phyloP scores from a whole-genome alignment of 2,329 filamentous ascomycete species.

The Pseudogymnoascus destructans region DNA sequence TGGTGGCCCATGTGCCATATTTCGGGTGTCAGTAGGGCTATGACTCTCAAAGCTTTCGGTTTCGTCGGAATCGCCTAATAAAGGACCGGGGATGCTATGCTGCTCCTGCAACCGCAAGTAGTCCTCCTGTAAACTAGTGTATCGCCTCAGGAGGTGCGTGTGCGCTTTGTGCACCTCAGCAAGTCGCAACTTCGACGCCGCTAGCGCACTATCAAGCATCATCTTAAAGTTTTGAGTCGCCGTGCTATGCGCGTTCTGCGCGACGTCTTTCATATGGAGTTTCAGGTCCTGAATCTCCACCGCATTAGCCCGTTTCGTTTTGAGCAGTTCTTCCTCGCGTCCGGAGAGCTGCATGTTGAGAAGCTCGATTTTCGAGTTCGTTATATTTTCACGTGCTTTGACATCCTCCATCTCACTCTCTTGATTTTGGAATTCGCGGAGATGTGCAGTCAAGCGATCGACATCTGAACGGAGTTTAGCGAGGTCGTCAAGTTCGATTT shows the following conservation, averaged over 20 bases:
- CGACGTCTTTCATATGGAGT: conserved; percentile 14
- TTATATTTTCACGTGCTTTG: conserved; percentile 43
- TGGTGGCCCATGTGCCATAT: not conserved
- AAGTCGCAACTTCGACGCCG: conserved; percentile 34
- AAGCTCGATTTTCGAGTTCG: conserved; percentile 45
- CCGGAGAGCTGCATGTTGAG: conserved; percentile 44
- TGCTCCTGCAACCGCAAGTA: conserved; percentile 27
- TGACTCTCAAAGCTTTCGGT: conserved; percentile 7
- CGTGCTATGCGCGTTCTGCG: conserved; percentile 22
- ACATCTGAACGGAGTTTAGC: conserved; percentile 46
- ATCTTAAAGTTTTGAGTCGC: conserved; percentile 25
- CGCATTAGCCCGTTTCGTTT: conserved; percentile 31
- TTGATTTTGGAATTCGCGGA: conserved; percentile 50
- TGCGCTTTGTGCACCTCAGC: conserved; percentile 38
- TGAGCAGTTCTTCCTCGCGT: conserved; percentile 36
- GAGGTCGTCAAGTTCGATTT: conserved; percentile 47
- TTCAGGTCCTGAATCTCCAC: conserved; percentile 35
- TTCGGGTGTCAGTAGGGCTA: conserved; percentile 1
- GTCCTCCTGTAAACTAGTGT: conserved; percentile 36
- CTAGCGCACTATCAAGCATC: conserved; percentile 36
- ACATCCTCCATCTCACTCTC: conserved; percentile 47
- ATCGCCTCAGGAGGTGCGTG: conserved; percentile 35
- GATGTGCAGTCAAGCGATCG: conserved; percentile 43
- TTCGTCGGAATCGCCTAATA: conserved; percentile 10
- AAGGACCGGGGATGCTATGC: conserved; percentile 20